Conservation (phyloP, 1,139 yeast species). For the Lodderomyces orthopsilosis region DNA sequence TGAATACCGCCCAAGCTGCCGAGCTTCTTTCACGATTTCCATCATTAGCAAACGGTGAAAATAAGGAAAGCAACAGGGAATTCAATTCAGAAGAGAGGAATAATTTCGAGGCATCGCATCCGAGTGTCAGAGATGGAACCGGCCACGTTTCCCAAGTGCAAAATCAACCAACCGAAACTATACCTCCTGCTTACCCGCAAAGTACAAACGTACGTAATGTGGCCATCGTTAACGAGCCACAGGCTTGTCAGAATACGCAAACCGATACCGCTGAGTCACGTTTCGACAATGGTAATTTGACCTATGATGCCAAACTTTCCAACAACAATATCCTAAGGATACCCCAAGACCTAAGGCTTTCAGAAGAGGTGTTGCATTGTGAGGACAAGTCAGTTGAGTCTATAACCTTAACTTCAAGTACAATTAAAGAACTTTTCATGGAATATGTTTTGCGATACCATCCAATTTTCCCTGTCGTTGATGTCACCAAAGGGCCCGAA, state of each 20-base stretch:
- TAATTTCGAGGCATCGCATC: not conserved
- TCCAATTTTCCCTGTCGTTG: constrained; percentile 84
- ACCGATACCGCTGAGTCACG: not conserved
- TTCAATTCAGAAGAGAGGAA: not conserved
- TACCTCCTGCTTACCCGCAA: not conserved
- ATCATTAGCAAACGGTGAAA: constrained; percentile 16
- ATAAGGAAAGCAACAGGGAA: not conserved
- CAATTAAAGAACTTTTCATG: constrained; percentile 60
- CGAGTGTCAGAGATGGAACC: not conserved
- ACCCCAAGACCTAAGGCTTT: constrained; percentile 17
- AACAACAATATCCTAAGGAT: not conserved
- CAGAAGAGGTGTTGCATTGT: constrained; percentile 48
- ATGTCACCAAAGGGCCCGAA: constrained; percentile 78
- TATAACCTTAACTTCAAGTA: constrained; percentile 56
- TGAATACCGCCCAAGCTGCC: constrained; percentile 51
- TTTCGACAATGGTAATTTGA: not conserved
- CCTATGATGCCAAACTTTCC: not conserved
- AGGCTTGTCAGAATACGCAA: not conserved
- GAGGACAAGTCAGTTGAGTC: constrained; percentile 68
- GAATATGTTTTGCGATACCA: constrained; percentile 79
- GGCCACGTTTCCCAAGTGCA: not conserved
- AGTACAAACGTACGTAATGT: not conserved
- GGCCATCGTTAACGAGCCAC: not conserved
- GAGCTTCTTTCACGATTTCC: constrained; percentile 40
- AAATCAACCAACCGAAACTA: not conserved